These are phyloP conservation scores for Pseudozyma pruni DNA, from an alignment of 1,284 basidiomycete genomes.

Conservation along the genomic window DNA sequence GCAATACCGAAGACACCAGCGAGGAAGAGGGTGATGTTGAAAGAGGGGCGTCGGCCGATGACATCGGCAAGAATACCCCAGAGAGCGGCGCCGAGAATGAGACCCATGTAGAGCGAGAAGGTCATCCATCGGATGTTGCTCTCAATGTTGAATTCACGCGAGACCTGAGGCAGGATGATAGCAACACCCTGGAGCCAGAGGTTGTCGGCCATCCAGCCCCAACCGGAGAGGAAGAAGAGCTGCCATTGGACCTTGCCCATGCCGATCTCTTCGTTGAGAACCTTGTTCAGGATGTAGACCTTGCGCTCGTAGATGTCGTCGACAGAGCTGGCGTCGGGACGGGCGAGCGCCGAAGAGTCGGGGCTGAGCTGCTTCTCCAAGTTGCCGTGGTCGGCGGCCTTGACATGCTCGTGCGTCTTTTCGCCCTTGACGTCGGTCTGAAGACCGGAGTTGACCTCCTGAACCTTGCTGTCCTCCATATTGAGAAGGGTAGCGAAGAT, in stretches of 20 bases:
- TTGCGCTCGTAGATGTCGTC: conserved; percentile 63
- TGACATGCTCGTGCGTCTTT: conserved; percentile 20
- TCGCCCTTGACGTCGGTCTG: conserved; percentile 25
- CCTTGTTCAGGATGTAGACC: conserved; percentile 65
- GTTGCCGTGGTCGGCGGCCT: conserved; percentile 19
- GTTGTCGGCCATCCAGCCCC: conserved; percentile 64
- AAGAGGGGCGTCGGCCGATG: conserved; percentile 63
- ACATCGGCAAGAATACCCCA: conserved; percentile 67
- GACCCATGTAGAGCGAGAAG: conserved; percentile 60
- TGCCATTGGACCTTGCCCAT: conserved; percentile 65
- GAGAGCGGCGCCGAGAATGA: conserved; percentile 63
- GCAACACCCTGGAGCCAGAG: conserved; percentile 65
- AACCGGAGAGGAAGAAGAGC: conserved; percentile 55
- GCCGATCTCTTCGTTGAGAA: conserved; percentile 66
- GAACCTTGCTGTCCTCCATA: conserved; percentile 29
- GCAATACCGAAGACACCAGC: conserved; percentile 66
- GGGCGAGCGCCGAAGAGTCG: conserved; percentile 11
- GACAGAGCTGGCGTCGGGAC: conserved; percentile 44
- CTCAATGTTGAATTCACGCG: conserved; percentile 57
- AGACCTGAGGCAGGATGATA: conserved; percentile 61
- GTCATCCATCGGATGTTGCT: conserved; percentile 59
- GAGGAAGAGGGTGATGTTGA: conserved; percentile 65
- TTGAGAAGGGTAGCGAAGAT: conserved; percentile 3
- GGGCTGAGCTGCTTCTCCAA: conserved; percentile 45
- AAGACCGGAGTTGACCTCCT: conserved; percentile 24